phyloP scores from a whole-genome alignment of 2,329 filamentous ascomycete genomes.

The Fusarium virguliforme region DNA sequence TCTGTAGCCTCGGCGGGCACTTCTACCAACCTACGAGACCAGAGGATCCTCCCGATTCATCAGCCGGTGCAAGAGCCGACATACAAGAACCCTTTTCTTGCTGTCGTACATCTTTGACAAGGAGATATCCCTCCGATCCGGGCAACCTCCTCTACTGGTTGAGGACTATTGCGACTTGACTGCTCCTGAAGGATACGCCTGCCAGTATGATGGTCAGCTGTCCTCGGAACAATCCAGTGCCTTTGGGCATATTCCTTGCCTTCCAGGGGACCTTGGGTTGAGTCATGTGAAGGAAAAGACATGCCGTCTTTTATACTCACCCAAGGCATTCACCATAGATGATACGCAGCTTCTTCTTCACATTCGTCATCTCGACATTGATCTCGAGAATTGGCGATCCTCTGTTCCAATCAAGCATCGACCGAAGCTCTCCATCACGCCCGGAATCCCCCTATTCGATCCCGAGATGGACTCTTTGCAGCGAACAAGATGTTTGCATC shows the following conservation, averaged over 20 bases:
- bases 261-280: conserved; percentile 24
- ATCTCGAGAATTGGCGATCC: conserved; percentile 51
- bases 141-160: conserved; percentile 47
- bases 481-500: conserved; percentile 63
- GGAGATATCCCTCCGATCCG: conserved; percentile 46
- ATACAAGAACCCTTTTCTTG: conserved; percentile 48
- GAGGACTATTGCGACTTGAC: conserved; percentile 69
- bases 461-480: conserved; percentile 47
- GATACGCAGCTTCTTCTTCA: conserved; percentile 44
- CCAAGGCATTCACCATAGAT: conserved; percentile 25
- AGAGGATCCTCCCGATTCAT: not conserved
- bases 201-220: conserved; percentile 15
- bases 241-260: conserved; percentile 50
- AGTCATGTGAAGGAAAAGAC: conserved; percentile 45
- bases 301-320: conserved; percentile 44
- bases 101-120: conserved; percentile 52
- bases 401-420: conserved; percentile 38
- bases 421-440: conserved; percentile 58
- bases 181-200: conserved; percentile 52
- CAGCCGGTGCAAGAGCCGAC: conserved; percentile 51
- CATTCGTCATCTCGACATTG: conserved; percentile 50
- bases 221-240: not conserved
- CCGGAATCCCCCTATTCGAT: conserved; percentile 48
- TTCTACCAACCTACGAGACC: conserved; percentile 1
- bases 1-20: conserved; percentile 28